Evolutionary conservation across 495 filamentous ascomycete species (phyloP).

Genomic region (Schizothecium vesticola): DNA sequence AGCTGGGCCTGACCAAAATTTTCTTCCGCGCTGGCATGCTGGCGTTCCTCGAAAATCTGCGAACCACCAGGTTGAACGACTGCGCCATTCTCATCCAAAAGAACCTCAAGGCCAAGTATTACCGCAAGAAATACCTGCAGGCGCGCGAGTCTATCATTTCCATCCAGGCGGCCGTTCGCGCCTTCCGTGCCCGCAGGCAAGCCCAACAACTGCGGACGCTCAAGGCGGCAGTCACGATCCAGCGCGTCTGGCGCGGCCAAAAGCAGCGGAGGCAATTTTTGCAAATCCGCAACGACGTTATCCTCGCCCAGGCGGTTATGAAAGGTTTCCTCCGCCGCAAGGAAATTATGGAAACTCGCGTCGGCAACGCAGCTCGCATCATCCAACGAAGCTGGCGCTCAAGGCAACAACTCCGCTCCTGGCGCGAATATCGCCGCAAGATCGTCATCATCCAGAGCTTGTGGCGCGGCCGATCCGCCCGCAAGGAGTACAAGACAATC

Average conservation of each 20-base stretch:
- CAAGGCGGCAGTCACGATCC: slow-evolving; percentile 89
- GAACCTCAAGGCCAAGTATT: slow-evolving; percentile 93
- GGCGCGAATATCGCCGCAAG: slow-evolving; percentile 84
- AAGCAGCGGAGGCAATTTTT: slow-evolving; percentile 78
- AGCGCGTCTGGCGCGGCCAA: slow-evolving; percentile 87
- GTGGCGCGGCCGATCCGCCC: slow-evolving; percentile 81
- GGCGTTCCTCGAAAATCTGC: slow-evolving; percentile 90
- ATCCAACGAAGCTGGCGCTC: slow-evolving; percentile 91
- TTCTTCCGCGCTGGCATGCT: slow-evolving; percentile 99
- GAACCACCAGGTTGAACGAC: slow-evolving; percentile 82
- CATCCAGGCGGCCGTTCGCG: slow-evolving; percentile 71
- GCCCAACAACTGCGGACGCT: slow-evolving; percentile 76
- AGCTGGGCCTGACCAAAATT: slow-evolving; percentile 94
- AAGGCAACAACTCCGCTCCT: slow-evolving; percentile 68
- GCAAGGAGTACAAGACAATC: slow-evolving; percentile 77
- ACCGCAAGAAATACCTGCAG: slow-evolving; percentile 85
- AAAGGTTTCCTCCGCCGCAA: slow-evolving; percentile 87
- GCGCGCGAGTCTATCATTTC: slow-evolving; percentile 73
- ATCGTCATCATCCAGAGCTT: slow-evolving; percentile 87
- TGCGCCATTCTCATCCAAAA: slow-evolving; percentile 99
- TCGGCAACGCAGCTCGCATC: slow-evolving; percentile 84
- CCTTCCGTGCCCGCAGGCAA: slow-evolving; percentile 65
- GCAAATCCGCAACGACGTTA: slow-evolving; percentile 69
- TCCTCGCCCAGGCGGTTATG: slow-evolving; percentile 78
- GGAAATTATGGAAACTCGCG: slow-evolving; percentile 84